Base-by-base conservation (phyloP, 202 grass and related monocot species). In the Saccharum hybrid region DNA sequence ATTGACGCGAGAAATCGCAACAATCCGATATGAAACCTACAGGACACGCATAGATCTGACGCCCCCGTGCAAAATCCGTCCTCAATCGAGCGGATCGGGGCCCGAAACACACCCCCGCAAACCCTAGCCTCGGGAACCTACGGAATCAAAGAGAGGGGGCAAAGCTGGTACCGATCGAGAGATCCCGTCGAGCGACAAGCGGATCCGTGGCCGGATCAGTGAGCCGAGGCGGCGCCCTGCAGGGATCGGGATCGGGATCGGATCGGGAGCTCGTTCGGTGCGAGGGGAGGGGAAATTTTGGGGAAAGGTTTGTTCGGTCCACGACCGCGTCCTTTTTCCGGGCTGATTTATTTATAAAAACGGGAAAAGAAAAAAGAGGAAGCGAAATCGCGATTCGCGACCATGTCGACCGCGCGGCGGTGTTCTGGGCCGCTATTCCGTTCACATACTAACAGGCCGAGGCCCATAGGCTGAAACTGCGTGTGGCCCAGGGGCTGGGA, bases 271-370 rank as follows among this genome's bases (percentile, higher is more conserved):
- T 65, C 10, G 68, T 72, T 72, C 16, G 54, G 30, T 54, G 26
- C 1, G 65, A 30, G 54, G 39, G 65, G 23, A 77, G 82, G 72
- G 83, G 82, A 81, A 80, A 81, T 40, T 85, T 85, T 81, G 72
- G 78, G 87, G 87, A 80, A 77, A 77, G 79, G 83, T 78, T 81
- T 63, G 83, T 82, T 89, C 48, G 87, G 87, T 89, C 72, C 87
- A 89, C 83, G 72, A 75, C 82, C 66, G 72, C 80, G 83, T 82
- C 78, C 77, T 72, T 77, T 89, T 89, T 85, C 63, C 39, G 68
- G 80, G 71, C 65, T 72, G 84, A 79, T 84, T 86, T 89, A 89
- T 81, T 85, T 89, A 89, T 85, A 76, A 85, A 68, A 89, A 61
- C 33, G 82, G 71, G 42, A 31, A 81, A 88, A 82, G 56, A 63